Conservation (phyloP, 164 flowering plant species). For the Cinnamomum micranthum region DNA sequence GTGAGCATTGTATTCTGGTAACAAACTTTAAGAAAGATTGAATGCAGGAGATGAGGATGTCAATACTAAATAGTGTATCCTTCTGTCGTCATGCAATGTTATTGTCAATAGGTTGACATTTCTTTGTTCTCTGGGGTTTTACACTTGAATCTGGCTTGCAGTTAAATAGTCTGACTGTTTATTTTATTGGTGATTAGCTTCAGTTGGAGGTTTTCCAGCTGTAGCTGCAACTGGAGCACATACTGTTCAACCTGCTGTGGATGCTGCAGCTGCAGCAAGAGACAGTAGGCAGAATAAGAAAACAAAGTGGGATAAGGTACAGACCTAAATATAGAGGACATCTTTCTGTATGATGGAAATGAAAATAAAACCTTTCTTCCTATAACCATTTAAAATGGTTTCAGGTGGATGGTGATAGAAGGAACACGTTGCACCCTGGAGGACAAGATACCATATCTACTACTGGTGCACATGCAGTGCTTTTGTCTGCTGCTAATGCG, state of each 20-base stretch:
- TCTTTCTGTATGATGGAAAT: neutral
- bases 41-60: no score
- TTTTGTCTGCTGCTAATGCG: slow-evolving; percentile 63
- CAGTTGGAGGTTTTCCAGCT: slow-evolving; percentile 39
- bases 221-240: slow-evolving; percentile 36
- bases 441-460: slow-evolving; percentile 50
- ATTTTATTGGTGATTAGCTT: neutral
- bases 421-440: slow-evolving; percentile 38
- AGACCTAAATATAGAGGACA: neutral
- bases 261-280: slow-evolving; percentile 33
- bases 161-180: neutral
- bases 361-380: neutral
- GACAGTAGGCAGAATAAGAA: slow-evolving; percentile 89
- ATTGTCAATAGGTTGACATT: neutral
- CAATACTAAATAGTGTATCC: no score
- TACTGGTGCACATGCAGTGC: slow-evolving; percentile 55
- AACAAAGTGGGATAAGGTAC: slow-evolving; percentile 96
- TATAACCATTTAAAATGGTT: neutral
- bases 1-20: no score
- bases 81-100: no score
- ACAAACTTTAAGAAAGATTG: no score
- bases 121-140: neutral
- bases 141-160: neutral
- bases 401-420: slow-evolving; percentile 78
- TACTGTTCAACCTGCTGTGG: slow-evolving; percentile 33